phyloP scores from a whole-genome alignment of 2,329 filamentous ascomycete genomes.

The Nigrospora osmanthi region DNA sequence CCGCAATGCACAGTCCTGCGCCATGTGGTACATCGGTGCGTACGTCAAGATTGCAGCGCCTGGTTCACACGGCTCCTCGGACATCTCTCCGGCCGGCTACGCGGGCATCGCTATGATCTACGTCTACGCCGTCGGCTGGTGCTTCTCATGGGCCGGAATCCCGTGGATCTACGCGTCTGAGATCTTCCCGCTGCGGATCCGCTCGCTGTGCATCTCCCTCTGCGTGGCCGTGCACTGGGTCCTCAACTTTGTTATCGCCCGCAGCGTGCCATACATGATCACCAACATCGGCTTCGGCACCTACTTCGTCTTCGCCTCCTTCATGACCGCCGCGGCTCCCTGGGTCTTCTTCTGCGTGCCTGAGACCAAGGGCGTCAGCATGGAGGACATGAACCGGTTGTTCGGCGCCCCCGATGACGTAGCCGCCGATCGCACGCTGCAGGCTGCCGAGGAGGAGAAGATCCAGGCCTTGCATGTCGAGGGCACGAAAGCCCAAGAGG shows the following conservation, averaged over 20 bases:
- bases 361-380: conserved; percentile 33
- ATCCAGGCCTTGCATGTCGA: too few relatives aligned
- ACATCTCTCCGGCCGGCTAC: conserved; percentile 2
- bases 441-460: too few relatives aligned
- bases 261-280: conserved; percentile 18
- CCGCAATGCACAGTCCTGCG: too few relatives aligned
- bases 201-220: conserved; percentile 12
- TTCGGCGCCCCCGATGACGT: conserved; percentile 13
- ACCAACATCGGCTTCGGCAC: conserved; percentile 26
- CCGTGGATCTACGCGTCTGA: conserved; percentile 18
- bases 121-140: conserved; percentile 13
- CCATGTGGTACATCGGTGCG: too few relatives aligned
- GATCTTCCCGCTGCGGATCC: conserved; percentile 14
- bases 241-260: conserved; percentile 15
- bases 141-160: conserved; percentile 16
- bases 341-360: conserved; percentile 34
- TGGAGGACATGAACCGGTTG: conserved; percentile 33
- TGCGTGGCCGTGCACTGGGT: conserved; percentile 18
- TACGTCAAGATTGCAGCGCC: too few relatives aligned
- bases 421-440: too few relatives aligned
- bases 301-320: conserved; percentile 35
- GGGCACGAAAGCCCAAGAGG: too few relatives aligned
- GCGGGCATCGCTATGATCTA: conserved; percentile 12
- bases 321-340: conserved; percentile 27
- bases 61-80: too few relatives aligned